Evolutionary conservation across 1,284 basidiomycete species (phyloP).

Genomic region (Golubevia sp.): DNA sequence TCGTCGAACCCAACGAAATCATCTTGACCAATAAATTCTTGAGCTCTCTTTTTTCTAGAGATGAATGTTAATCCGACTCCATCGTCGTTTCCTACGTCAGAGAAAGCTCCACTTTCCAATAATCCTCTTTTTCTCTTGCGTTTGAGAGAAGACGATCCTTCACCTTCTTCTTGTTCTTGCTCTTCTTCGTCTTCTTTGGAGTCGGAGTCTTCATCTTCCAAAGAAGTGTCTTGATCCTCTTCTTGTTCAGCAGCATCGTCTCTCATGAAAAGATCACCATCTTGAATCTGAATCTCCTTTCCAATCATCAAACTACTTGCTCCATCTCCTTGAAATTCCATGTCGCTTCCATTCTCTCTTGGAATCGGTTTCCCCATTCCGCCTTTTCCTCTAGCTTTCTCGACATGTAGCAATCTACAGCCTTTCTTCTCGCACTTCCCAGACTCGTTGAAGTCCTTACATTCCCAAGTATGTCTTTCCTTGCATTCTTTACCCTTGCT

Average conservation of each 20-base stretch:
- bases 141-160: too few relatives aligned
- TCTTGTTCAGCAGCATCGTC: conserved; percentile 31
- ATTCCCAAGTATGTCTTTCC: conserved; percentile 50
- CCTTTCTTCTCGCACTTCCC: conserved; percentile 34
- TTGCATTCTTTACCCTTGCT: conserved; percentile 31
- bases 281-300: conserved; percentile 11
- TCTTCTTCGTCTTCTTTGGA: background rate
- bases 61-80: conserved; percentile 10
- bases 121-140: too few relatives aligned
- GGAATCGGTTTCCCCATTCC: background rate
- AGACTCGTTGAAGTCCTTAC: conserved; percentile 45
- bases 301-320: background rate
- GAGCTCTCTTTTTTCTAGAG: conserved; percentile 15
- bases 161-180: too few relatives aligned
- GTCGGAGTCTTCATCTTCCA: background rate
- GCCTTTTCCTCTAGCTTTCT: conserved; percentile 13
- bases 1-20: conserved; percentile 52
- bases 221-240: conserved; percentile 4
- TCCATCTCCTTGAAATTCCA: conserved; percentile 5
- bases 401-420: conserved; percentile 44
- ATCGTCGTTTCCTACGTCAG: conserved; percentile 7
- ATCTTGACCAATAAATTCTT: conserved; percentile 36
- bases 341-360: conserved; percentile 4
- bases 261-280: conserved; percentile 32
- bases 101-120: conserved; percentile 8